phyloP scores from a whole-genome alignment of 805 yeast genomes.

The Saccharomyces paradoxus region DNA sequence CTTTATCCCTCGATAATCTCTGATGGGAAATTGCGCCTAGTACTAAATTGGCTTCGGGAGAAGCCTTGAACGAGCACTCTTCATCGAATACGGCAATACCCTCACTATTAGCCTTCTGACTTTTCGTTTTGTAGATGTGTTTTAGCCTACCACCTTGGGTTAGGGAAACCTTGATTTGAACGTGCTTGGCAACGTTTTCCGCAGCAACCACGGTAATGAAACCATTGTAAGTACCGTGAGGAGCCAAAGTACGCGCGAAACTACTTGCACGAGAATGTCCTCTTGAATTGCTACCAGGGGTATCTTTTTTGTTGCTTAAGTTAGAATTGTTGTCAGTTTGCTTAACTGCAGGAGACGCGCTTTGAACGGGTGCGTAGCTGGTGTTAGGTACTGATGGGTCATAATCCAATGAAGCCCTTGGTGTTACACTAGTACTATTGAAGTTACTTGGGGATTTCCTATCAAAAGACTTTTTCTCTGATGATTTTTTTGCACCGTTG shows the following conservation, averaged over 20 bases:
- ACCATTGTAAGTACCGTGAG: slow-evolving; percentile 38
- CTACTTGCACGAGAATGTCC: slow-evolving; percentile 14
- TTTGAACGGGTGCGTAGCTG: slow-evolving; percentile 22
- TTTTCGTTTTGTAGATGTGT: slow-evolving; percentile 58
- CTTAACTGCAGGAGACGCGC: neutral
- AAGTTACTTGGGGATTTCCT: neutral
- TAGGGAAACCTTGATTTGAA: slow-evolving; percentile 48
- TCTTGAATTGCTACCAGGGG: neutral
- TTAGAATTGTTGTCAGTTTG: neutral
- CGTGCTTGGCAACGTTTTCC: slow-evolving; percentile 33
- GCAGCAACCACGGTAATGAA: slow-evolving; percentile 45
- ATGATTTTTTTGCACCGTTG: neutral
- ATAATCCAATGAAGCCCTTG: slow-evolving; percentile 14
- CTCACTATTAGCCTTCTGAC: slow-evolving; percentile 39
- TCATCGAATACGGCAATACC: slow-evolving; percentile 54
- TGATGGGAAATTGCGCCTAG: slow-evolving; percentile 62
- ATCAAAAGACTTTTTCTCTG: neutral
- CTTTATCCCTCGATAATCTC: slow-evolving; percentile 61
- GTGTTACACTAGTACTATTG: neutral
- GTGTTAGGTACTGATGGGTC: slow-evolving; percentile 26
- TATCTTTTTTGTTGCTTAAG: slow-evolving; percentile 1
- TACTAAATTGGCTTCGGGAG: slow-evolving; percentile 49
- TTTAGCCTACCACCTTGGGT: slow-evolving; percentile 40
- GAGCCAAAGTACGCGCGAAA: slow-evolving; percentile 28
- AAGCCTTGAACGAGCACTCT: slow-evolving; percentile 56